Conservation (phyloP, 2,329 filamentous ascomycete genomes). For the Parastagonospora nodorum region DNA sequence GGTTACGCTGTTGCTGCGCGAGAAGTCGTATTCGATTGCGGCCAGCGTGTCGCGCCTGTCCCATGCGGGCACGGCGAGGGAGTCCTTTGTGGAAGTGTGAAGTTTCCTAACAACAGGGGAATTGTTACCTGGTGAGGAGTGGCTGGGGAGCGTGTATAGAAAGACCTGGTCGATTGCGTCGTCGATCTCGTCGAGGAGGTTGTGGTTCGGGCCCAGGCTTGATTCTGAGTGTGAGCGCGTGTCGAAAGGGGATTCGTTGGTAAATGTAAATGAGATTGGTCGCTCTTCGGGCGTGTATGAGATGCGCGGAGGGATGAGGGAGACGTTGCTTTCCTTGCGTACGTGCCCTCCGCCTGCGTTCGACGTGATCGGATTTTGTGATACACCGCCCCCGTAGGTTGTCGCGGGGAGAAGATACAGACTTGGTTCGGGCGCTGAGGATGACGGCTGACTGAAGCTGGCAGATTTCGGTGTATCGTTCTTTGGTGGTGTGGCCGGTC, state of each 20-base stretch:
- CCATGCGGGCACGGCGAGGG: not conserved
- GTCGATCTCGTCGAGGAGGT: conserved; percentile 29
- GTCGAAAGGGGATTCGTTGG: conserved; percentile 18
- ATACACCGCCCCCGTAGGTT: conserved; percentile 21
- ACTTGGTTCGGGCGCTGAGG: conserved; percentile 15
- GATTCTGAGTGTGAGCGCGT: conserved; percentile 11
- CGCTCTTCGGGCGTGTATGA: conserved; percentile 19
- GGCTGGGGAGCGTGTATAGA: conserved; percentile 14
- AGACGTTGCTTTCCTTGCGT: not conserved
- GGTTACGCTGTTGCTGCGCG: no score
- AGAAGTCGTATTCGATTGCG: no score
- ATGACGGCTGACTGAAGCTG: conserved; percentile 8
- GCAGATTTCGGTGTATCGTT: conserved; percentile 17
- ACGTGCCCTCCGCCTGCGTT: conserved; percentile 10
- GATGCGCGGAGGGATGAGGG: conserved; percentile 5
- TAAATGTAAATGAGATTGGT: conserved; percentile 21
- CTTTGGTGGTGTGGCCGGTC: conserved; percentile 8
- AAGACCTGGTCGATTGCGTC: conserved; percentile 32
- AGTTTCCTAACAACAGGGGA: not conserved
- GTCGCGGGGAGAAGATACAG: conserved; percentile 28
- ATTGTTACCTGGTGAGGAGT: not conserved
- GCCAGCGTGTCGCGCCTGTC: no score
- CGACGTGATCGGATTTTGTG: conserved; percentile 15
- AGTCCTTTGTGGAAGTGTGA: not conserved
- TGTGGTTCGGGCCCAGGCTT: conserved; percentile 13